phyloP scores from a whole-genome alignment of 164 flowering plant species.

The Nymphaea colorata region DNA sequence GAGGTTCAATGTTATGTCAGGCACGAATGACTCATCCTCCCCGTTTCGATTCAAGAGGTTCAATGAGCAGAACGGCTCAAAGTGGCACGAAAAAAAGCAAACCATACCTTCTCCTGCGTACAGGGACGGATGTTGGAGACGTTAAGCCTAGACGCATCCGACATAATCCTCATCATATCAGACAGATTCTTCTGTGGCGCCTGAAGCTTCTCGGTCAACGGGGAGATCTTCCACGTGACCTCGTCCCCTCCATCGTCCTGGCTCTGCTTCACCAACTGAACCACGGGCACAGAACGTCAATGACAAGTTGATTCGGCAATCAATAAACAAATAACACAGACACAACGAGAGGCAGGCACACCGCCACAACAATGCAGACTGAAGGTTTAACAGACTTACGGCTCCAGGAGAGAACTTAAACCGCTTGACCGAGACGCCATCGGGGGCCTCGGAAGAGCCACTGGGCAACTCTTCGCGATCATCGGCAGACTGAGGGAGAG shows the following conservation, averaged over 20 bases:
- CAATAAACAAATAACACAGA: background rate
- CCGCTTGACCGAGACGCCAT: slow-evolving; percentile 39
- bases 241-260: slow-evolving; percentile 94
- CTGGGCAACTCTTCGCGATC: slow-evolving; percentile 19
- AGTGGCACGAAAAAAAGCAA: too few species aligned
- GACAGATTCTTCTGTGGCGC: slow-evolving; percentile 53
- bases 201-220: slow-evolving; percentile 72
- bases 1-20: too few species aligned
- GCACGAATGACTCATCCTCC: too few species aligned
- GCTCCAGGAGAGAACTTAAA: slow-evolving; percentile 91
- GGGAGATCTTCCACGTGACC: slow-evolving; percentile 92
- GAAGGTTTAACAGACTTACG: slow-evolving; percentile 24
- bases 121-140: slow-evolving; percentile 34
- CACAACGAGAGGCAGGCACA: background rate
- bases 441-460: slow-evolving; percentile 44
- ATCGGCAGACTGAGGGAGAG: slow-evolving; percentile 2
- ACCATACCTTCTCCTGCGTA: slow-evolving; percentile 35
- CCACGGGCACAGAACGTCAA: background rate
- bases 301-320: background rate
- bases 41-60: too few species aligned
- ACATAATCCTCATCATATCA: slow-evolving; percentile 32
- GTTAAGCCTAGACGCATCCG: slow-evolving; percentile 53
- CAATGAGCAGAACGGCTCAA: too few species aligned
- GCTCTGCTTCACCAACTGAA: slow-evolving; percentile 79
- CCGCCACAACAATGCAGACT: background rate